A percentile compares a stretch with the other conserved stretches of the same genome.
Evolutionary conservation across 768 basidiomycete species (phyloP).

Genomic region (Dictyophora rubrovolvata): DNA sequence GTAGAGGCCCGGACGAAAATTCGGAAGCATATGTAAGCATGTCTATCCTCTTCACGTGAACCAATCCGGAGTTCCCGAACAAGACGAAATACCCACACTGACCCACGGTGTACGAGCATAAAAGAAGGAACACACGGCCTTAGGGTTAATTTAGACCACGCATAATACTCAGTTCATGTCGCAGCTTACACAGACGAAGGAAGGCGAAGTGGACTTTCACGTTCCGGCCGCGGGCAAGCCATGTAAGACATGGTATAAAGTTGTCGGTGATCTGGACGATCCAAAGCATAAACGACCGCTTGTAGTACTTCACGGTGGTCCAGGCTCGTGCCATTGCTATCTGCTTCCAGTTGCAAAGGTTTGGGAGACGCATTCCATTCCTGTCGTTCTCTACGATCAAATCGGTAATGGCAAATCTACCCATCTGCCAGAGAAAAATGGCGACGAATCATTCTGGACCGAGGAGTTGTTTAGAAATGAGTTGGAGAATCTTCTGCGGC

Average conservation of each 20-base stretch:
- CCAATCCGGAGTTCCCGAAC: not conserved
- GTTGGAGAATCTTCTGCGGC: slow-evolving; percentile 8
- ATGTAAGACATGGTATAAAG: slow-evolving; percentile 35
- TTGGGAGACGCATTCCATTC: not conserved
- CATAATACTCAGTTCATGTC: not conserved
- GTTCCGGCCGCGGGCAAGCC: slow-evolving; percentile 20
- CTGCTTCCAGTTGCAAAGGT: slow-evolving; percentile 4
- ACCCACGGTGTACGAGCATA: not conserved
- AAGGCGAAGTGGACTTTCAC: slow-evolving; percentile 22
- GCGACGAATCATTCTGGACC: slow-evolving; percentile 10
- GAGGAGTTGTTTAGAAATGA: slow-evolving; percentile 9
- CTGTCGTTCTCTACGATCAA: slow-evolving; percentile 9
- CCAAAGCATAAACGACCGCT: slow-evolving; percentile 16
- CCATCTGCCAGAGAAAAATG: slow-evolving; percentile 10
- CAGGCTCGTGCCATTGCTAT: slow-evolving; percentile 7
- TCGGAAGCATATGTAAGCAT: too few relatives aligned
- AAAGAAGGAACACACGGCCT: not conserved
- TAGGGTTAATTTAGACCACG: not conserved
- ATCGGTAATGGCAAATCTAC: slow-evolving; percentile 11
- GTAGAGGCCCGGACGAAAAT: too few relatives aligned
- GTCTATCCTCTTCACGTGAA: too few relatives aligned
- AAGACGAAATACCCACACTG: not conserved
- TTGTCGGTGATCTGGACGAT: slow-evolving; percentile 31
- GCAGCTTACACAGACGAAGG: slow-evolving; percentile 1
- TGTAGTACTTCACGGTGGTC: slow-evolving; percentile 13